phyloP scores from a whole-genome alignment of 1,284 basidiomycete genomes.

The Cryptococcus sp. region DNA sequence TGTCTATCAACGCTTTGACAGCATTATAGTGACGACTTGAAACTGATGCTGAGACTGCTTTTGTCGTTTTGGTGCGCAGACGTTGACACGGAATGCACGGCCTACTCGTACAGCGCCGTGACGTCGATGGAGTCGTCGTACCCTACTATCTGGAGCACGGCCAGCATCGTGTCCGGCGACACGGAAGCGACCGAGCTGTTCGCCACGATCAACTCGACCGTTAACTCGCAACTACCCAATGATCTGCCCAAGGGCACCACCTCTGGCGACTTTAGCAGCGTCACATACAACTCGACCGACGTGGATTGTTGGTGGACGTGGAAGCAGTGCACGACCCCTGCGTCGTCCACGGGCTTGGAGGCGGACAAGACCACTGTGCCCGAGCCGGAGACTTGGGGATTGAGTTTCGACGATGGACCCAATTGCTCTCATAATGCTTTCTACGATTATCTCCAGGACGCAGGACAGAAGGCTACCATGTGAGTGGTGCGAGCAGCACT shows the following conservation, averaged over 20 bases:
- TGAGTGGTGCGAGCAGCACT: slow-evolving; percentile 14
- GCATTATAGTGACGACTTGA: too few species aligned
- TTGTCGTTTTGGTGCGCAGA: slow-evolving; percentile 10
- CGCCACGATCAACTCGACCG: slow-evolving; percentile 43
- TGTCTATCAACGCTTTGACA: not conserved
- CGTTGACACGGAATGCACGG: slow-evolving; percentile 28
- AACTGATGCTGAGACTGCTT: not conserved
- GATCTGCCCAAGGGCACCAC: slow-evolving; percentile 47
- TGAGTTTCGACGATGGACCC: slow-evolving; percentile 59
- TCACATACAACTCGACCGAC: slow-evolving; percentile 41
- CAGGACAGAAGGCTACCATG: slow-evolving; percentile 59
- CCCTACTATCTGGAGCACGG: slow-evolving; percentile 52
- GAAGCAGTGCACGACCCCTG: slow-evolving; percentile 48
- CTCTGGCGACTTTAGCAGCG: slow-evolving; percentile 39
- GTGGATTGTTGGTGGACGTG: slow-evolving; percentile 55
- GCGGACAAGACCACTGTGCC: slow-evolving; percentile 53
- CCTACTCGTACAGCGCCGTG: slow-evolving; percentile 46
- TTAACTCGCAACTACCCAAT: slow-evolving; percentile 42
- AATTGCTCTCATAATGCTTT: slow-evolving; percentile 59
- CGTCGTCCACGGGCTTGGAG: slow-evolving; percentile 31
- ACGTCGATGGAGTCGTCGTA: slow-evolving; percentile 32
- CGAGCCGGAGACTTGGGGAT: slow-evolving; percentile 58
- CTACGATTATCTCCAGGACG: slow-evolving; percentile 56
- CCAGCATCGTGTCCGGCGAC: slow-evolving; percentile 50
- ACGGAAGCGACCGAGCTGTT: slow-evolving; percentile 48